Conservation (phyloP, 2,329 filamentous ascomycete genomes). For the Colletotrichum destructivum region DNA sequence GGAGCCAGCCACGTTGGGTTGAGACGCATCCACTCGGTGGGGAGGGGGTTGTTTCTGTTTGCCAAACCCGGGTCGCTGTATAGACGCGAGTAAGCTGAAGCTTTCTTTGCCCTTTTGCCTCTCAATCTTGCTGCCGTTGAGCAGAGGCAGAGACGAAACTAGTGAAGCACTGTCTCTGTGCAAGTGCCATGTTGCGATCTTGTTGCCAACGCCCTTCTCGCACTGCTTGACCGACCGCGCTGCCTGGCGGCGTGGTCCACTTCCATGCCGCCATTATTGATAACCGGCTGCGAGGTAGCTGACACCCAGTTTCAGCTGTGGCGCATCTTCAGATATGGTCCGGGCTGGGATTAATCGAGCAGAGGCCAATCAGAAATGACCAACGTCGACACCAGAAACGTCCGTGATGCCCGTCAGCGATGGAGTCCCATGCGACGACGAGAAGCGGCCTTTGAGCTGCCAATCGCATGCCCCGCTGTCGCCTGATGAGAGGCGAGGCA, state of each 20-base stretch:
- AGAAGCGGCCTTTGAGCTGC: conserved; percentile 10
- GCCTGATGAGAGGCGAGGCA: conserved; percentile 29
- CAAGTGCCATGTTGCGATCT: conserved; percentile 40
- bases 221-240: conserved; percentile 2
- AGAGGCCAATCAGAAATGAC: conserved; percentile 49
- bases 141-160: conserved; percentile 37
- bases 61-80: conserved; percentile 16
- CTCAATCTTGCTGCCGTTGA: conserved; percentile 2
- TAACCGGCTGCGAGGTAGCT: conserved; percentile 21
- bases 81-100: conserved; percentile 37
- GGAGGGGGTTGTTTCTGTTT: conserved; percentile 2
- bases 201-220: conserved; percentile 7
- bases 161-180: conserved; percentile 18
- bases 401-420: conserved; percentile 47
- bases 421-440: conserved; percentile 29
- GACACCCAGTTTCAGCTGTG: conserved; percentile 54
- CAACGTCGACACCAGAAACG: conserved; percentile 27
- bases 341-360: conserved; percentile 45
- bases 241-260: conserved; percentile 7
- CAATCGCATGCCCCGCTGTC: conserved; percentile 29
- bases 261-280: conserved; percentile 27
- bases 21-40: conserved; percentile 32
- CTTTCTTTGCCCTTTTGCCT: conserved; percentile 6
- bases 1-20: conserved; percentile 9
- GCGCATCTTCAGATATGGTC: conserved; percentile 51